Evolutionary conservation across 768 basidiomycete species (phyloP).

Genomic region (Lactarius quietus): DNA sequence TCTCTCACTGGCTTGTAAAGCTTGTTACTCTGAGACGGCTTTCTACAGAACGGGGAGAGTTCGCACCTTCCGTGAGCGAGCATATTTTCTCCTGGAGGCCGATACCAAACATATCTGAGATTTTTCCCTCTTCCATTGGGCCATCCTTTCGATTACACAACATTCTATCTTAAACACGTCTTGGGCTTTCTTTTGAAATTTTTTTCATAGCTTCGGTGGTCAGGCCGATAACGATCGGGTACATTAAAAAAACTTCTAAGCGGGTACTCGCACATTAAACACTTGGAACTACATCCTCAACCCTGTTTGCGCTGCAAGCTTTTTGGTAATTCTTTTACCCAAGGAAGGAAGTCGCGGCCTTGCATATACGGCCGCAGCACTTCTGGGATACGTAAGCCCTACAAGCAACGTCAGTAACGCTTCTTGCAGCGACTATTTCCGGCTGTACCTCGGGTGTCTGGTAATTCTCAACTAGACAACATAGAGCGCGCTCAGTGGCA

Average conservation of each 20-base stretch:
- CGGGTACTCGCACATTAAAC: constrained; percentile 13
- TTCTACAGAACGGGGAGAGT: constrained; percentile 27
- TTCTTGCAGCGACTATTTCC: neutral
- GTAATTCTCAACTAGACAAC: constrained; percentile 98
- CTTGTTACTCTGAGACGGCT: constrained; percentile 7
- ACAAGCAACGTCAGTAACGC: constrained; percentile 3
- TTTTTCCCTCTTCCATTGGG: neutral
- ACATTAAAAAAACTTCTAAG: constrained; percentile 20
- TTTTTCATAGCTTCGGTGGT: neutral
- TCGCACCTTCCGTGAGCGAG: constrained; percentile 10
- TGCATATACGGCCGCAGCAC: constrained; percentile 94
- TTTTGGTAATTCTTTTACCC: constrained; percentile 79
- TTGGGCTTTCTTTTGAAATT: neutral
- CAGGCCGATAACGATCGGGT: constrained; percentile 4
- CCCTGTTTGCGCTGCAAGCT: constrained; percentile 68
- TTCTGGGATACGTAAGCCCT: constrained; percentile 91
- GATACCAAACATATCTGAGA: neutral
- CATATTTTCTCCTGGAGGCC: constrained; percentile 4
- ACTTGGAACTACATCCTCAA: constrained; percentile 28
- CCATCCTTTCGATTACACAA: neutral
- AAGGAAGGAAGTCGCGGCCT: constrained; percentile 85
- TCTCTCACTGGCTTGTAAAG: constrained; percentile 17
- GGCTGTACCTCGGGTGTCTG: constrained; percentile 85
- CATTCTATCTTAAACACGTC: constrained; percentile 2
- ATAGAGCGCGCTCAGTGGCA: constrained; percentile 93